phyloP scores from a whole-genome alignment of 352 stramenopile genomes.

The Globisporangium solare region DNA sequence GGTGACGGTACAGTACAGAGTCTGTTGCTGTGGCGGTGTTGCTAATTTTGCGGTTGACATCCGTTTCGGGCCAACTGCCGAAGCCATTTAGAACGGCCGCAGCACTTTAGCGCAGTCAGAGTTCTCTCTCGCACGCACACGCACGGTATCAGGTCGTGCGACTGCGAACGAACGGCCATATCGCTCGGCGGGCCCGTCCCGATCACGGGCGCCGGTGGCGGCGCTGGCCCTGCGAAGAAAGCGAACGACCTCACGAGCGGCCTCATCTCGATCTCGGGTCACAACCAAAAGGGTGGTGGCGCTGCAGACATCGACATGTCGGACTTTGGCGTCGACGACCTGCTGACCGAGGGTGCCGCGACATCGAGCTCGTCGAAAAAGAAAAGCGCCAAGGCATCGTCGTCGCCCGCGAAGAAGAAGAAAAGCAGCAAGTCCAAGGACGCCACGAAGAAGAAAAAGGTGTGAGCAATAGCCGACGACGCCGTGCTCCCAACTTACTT shows the following conservation, averaged over 20 bases:
- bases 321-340: constrained; percentile 35
- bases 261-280: constrained; percentile 46
- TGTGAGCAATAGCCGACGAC: no score
- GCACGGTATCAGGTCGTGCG: no score
- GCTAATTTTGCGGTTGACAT: no score
- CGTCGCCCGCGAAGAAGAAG: constrained; percentile 28
- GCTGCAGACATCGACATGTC: constrained; percentile 18
- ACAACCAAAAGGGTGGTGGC: constrained; percentile 7
- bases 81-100: no score
- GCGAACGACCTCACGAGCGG: constrained; percentile 49
- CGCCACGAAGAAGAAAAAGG: not conserved
- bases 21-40: no score
- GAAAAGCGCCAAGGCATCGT: constrained; percentile 11
- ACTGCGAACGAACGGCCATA: constrained; percentile 15
- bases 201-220: constrained; percentile 26
- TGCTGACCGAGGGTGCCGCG: constrained; percentile 36
- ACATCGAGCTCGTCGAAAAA: constrained; percentile 7
- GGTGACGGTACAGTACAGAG: no score
- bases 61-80: no score
- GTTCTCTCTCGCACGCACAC: not conserved
- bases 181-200: constrained; percentile 47
- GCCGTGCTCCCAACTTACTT: no score
- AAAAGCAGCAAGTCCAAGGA: constrained; percentile 29
- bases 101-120: not conserved
- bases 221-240: constrained; percentile 10